phyloP scores from a whole-genome alignment of 441 rosid species.

The Gossypium schwendimanii region DNA sequence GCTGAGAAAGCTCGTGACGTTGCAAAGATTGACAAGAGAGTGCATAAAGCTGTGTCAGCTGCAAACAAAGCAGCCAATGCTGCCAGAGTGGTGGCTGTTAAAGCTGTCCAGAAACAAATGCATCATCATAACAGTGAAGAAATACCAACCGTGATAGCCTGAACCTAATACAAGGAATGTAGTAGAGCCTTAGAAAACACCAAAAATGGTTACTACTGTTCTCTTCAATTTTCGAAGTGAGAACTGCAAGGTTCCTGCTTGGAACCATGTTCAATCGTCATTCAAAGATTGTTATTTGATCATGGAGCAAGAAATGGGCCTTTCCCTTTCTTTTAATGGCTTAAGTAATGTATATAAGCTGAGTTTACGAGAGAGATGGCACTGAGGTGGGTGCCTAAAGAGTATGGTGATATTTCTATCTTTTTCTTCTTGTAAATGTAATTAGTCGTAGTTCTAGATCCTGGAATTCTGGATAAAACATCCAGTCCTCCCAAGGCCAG shows the following conservation, averaged over 20 bases:
- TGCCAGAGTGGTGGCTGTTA: constrained; percentile 71
- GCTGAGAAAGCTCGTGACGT: constrained; percentile 38
- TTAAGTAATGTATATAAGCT: constrained; percentile 19
- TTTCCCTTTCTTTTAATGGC: not conserved
- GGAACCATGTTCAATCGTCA: constrained; percentile 32
- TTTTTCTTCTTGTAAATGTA: constrained; percentile 5
- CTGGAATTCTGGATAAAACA: not conserved
- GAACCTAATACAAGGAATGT: constrained; percentile 7
- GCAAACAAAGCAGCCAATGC: constrained; percentile 75
- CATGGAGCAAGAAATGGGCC: constrained; percentile 2
- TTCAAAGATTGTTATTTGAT: not conserved
- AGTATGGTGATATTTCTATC: not conserved
- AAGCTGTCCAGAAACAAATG: constrained; percentile 56
- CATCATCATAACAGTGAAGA: constrained; percentile 25
- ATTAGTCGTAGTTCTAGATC: not conserved
- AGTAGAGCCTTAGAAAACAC: not conserved
- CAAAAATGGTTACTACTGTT: not conserved
- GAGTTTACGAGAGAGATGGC: constrained; percentile 1
- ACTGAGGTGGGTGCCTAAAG: not conserved
- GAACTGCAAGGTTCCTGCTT: constrained; percentile 21
- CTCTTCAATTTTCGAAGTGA: not conserved
- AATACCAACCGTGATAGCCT: constrained; percentile 7
- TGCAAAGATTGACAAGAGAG: constrained; percentile 45
- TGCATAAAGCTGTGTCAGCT: constrained; percentile 46
- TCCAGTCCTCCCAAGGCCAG: not conserved